Base-by-base conservation (phyloP, 805 yeast genomes). In the Suhomyces xylopsoci region DNA sequence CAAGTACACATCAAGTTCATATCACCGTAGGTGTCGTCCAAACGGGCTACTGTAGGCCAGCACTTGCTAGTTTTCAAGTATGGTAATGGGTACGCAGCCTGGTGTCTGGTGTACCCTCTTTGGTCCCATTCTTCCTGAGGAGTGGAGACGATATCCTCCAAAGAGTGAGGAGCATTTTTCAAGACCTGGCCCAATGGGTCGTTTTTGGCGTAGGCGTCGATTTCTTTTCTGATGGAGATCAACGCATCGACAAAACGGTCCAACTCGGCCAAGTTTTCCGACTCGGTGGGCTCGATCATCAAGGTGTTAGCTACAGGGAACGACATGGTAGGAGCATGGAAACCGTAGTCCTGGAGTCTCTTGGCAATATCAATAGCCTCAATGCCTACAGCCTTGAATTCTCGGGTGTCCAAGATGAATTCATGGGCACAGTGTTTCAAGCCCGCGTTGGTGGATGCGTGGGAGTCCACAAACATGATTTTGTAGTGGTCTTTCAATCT, bases 251-350 rank as follows among this genome's bases (percentile, higher is more conserved):
- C 85, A 71, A 94, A 93, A 64, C 97, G 81, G 71, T 94, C 93
- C 56, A 94, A 78, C 73, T 94, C 99, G 51, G 79, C 88, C 63
- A 87, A 73, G 65, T 90, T 84, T 74, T 94, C 99, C 17, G 94
- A 86, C 74, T 94, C 99, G 3, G 99, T 94, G 54, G 99, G 99
- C 75, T 94, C 99, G 57, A 94, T 84, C 99, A 94, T 94, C 62
- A 94, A 80, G 2, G 99, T 94, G 56, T 96, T 96, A 5, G 97
- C 93, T 49, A 94, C 96, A 8, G 99, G 99, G 89, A 94, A 94
- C 2, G 98, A 94, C 89, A 94, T 85, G 24, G 99, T 94, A 56
- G 99, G 99, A 0, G 97, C 97, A 71, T 94, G 99, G 83, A 94
- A 94, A 0, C 98, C 97, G 68, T 93, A 94, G 73, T 94, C 99